Evolutionary conservation across 192 early-diverging fungal species (phyloP).

Genomic region (Entomortierella lignicola): DNA sequence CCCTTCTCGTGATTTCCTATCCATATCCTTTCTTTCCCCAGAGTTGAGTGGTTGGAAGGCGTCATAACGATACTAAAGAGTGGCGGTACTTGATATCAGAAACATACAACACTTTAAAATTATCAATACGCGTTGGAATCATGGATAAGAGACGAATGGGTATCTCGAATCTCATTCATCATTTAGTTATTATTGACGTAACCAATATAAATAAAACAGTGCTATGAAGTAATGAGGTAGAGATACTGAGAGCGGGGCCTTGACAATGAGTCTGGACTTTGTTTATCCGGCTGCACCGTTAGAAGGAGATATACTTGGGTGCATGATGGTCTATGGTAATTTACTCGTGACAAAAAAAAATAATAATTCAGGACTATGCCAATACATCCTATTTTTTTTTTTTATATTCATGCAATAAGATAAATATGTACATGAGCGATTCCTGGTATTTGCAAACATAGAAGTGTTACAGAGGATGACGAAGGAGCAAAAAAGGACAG

Average conservation of each 20-base stretch:
- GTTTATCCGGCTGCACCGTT: not conserved
- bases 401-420: too few species aligned
- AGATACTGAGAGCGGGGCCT: not conserved
- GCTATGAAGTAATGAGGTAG: not conserved
- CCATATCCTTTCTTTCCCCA: conserved; percentile 28
- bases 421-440: too few species aligned
- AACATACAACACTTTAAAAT: not conserved
- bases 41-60: conserved; percentile 35
- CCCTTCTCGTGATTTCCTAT: conserved; percentile 16
- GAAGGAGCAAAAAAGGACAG: too few species aligned
- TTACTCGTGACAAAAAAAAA: too few species aligned
- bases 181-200: too few species aligned
- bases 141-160: conserved; percentile 31
- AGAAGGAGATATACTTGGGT: not conserved
- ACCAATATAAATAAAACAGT: too few species aligned
- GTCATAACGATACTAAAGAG: conserved; percentile 51
- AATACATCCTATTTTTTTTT: not conserved
- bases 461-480: too few species aligned
- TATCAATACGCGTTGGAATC: conserved; percentile 26
- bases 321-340: not conserved
- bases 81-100: conserved; percentile 12
- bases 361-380: not conserved
- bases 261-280: not conserved
- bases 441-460: too few species aligned
- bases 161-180: conserved; percentile 33